Evolutionary conservation across 2,329 filamentous ascomycete species (phyloP).

Genomic region (Clarireedia homoeocarpa): DNA sequence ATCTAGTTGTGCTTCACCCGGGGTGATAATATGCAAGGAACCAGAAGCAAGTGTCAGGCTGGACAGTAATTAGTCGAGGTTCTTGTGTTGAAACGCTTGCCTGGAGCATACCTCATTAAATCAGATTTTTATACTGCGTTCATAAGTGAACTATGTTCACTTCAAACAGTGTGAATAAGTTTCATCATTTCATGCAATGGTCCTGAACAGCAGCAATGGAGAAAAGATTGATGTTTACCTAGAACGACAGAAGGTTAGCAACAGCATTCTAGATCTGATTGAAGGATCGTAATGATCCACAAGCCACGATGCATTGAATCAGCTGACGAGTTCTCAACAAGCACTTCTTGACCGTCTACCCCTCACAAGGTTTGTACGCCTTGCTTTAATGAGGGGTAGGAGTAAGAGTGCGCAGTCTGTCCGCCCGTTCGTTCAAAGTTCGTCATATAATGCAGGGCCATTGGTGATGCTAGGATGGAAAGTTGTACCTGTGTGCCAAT

Average conservation of each 20-base stretch:
- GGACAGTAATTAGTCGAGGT: neutral
- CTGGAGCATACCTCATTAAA: conserved; percentile 35
- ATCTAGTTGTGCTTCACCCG: neutral
- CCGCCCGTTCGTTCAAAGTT: conserved; percentile 40
- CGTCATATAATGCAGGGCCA: conserved; percentile 30
- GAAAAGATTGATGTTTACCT: conserved; percentile 14
- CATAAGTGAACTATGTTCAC: conserved; percentile 28
- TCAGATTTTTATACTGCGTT: conserved; percentile 36
- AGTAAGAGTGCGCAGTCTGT: conserved; percentile 33
- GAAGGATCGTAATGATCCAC: conserved; percentile 11
- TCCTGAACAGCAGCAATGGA: conserved; percentile 8
- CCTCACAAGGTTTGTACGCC: conserved; percentile 34
- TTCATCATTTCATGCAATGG: conserved; percentile 32
- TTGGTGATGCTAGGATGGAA: neutral
- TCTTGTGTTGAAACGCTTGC: neutral
- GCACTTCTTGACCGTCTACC: conserved; percentile 29
- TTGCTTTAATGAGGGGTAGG: conserved; percentile 31
- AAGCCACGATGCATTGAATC: conserved; percentile 26
- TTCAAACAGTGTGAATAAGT: conserved; percentile 38
- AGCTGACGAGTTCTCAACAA: conserved; percentile 40
- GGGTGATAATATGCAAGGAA: conserved; percentile 14
- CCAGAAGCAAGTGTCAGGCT: conserved; percentile 30
- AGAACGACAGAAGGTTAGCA: conserved; percentile 14
- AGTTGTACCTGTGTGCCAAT: conserved; percentile 26
- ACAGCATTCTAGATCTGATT: conserved; percentile 1